Percentiles rank a stretch among this genome's conserved stretches.
phyloP scores from a whole-genome alignment of 2,329 filamentous ascomycete species.

The Claviceps capensis region DNA sequence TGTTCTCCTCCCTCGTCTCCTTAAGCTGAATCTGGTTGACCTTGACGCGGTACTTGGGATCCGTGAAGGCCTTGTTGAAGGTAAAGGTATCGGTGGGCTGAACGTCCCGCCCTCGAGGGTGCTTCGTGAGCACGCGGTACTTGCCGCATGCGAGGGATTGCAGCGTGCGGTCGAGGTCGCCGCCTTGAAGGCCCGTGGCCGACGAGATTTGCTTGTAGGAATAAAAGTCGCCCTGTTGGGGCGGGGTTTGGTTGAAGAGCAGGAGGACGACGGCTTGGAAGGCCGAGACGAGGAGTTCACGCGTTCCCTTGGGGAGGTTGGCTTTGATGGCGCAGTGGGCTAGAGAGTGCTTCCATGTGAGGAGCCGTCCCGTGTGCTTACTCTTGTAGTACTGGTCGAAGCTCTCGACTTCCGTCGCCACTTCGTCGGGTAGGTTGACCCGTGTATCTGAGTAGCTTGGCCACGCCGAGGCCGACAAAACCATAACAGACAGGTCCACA shows the following conservation, averaged over 20 bases:
- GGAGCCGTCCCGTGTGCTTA: conserved; percentile 76
- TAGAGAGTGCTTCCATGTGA: conserved; percentile 89
- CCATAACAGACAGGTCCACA: conserved; percentile 63
- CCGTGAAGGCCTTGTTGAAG: conserved; percentile 62
- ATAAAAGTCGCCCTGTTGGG: conserved; percentile 50
- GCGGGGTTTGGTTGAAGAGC: conserved; percentile 62
- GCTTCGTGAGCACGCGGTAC: conserved; percentile 69
- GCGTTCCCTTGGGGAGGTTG: conserved; percentile 62
- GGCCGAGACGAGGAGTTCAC: conserved; percentile 81
- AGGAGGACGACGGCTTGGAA: conserved; percentile 87
- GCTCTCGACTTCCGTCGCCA: conserved; percentile 61
- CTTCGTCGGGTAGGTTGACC: conserved; percentile 60
- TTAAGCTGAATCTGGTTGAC: conserved; percentile 98
- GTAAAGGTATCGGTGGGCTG: conserved; percentile 67
- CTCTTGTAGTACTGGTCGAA: conserved; percentile 79
- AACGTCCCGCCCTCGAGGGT: conserved; percentile 74
- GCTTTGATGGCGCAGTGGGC: conserved; percentile 80
- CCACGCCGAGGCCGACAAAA: conserved; percentile 87
- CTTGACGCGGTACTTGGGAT: conserved; percentile 82
- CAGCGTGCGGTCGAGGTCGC: conserved; percentile 75
- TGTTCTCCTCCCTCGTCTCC: conserved; percentile 90
- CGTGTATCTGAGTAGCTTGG: conserved; percentile 68
- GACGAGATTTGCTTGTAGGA: conserved; percentile 63
- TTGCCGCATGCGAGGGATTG: conserved; percentile 92
- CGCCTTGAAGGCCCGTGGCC: conserved; percentile 59